Conservation (phyloP, 306 rosid species). For the Sindora glabra region DNA sequence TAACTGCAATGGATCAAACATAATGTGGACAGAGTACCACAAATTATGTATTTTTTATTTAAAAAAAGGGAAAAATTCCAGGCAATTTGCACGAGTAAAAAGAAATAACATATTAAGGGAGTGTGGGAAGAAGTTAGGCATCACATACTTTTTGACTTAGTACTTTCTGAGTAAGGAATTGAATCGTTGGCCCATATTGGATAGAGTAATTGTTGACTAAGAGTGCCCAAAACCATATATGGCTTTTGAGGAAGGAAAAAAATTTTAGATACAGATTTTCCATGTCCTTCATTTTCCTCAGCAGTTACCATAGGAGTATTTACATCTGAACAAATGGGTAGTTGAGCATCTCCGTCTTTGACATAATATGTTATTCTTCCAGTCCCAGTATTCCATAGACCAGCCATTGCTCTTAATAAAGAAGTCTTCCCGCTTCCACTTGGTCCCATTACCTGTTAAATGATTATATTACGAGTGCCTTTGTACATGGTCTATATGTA, state of each 20-base stretch:
- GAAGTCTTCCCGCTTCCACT: constrained; percentile 95
- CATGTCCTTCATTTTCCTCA: constrained; percentile 17
- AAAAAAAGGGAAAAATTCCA: too few species aligned
- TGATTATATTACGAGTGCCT: constrained; percentile 2
- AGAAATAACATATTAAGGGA: background rate
- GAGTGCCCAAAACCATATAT: constrained; percentile 93
- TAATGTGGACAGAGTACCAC: background rate
- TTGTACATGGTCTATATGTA: background rate
- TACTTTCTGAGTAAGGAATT: constrained; percentile 28
- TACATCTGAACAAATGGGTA: constrained; percentile 27
- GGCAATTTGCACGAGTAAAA: background rate
- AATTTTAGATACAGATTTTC: constrained; percentile 35
- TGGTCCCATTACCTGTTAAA: constrained; percentile 74
- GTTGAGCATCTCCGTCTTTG: constrained; percentile 32
- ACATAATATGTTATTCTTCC: constrained; percentile 67
- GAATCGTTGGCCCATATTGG: constrained; percentile 74
- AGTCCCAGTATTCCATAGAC: constrained; percentile 83
- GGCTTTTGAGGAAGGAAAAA: constrained; percentile 98
- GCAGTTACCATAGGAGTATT: constrained; percentile 12
- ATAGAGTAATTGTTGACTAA: constrained; percentile 86
- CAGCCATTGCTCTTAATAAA: constrained; percentile 85
- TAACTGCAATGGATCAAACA: background rate
- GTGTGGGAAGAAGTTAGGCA: constrained; percentile 10
- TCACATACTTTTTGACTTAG: constrained; percentile 34
- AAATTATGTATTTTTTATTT: too few species aligned